Evolutionary conservation across 306 rosid genomes (phyloP).

Genomic region (Lathyrus aphaca): DNA sequence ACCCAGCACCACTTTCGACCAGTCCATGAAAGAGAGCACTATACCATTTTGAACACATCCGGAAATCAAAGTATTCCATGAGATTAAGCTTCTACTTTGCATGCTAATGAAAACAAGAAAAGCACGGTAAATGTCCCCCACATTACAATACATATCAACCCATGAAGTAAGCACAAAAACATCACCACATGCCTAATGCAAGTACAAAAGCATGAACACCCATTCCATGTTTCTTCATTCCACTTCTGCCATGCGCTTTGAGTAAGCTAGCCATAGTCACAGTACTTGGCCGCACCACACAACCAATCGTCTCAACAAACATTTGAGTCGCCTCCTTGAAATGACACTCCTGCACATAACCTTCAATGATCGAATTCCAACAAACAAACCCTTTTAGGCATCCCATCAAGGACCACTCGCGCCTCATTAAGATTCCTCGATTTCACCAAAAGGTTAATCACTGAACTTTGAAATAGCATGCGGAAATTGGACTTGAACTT

Average conservation of each 20-base stretch:
- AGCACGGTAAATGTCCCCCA: constrained; percentile 62
- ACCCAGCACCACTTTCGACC: constrained; percentile 52
- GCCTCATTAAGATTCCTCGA: constrained; percentile 59
- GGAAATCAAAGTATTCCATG: constrained; percentile 79
- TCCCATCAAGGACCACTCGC: constrained; percentile 51
- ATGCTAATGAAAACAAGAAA: constrained; percentile 60
- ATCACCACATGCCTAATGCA: constrained; percentile 68
- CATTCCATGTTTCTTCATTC: constrained; percentile 47
- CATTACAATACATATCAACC: constrained; percentile 68
- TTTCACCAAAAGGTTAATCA: constrained; percentile 61
- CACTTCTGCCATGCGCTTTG: constrained; percentile 55
- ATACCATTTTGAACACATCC: constrained; percentile 68
- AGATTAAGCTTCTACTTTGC: constrained; percentile 65
- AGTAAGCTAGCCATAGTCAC: constrained; percentile 64
- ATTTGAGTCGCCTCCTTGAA: constrained; percentile 55
- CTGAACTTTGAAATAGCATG: no score
- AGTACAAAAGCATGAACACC: constrained; percentile 55
- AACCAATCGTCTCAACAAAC: constrained; percentile 54
- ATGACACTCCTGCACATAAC: constrained; percentile 52
- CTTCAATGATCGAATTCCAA: constrained; percentile 78
- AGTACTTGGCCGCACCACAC: constrained; percentile 55
- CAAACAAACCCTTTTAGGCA: constrained; percentile 65
- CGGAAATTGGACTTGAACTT: no score
- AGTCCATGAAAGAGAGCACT: constrained; percentile 57
- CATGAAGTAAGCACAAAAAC: constrained; percentile 62